These are phyloP conservation scores for Neofusicoccum cordaticola DNA, from an alignment of 2,329 filamentous ascomycete species.

Conservation along the genomic window DNA sequence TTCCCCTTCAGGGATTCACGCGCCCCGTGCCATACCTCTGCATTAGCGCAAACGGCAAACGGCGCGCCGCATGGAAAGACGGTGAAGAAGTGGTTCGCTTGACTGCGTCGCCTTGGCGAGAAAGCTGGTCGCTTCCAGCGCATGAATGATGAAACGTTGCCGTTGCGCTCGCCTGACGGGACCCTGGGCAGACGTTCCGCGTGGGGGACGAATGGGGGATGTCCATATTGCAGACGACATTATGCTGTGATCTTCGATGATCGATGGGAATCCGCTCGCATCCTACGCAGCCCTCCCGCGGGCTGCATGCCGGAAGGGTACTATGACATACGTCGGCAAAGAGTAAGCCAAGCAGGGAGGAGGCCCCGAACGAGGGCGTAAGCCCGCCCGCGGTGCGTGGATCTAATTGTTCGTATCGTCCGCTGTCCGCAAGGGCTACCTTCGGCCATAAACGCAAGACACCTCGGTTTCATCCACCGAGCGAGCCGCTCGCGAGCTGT, in stretches of 20 bases:
- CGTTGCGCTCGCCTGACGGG: slow-evolving; percentile 15
- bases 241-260: slow-evolving; percentile 19
- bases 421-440: slow-evolving; percentile 6
- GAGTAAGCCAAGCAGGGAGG: slow-evolving; percentile 8
- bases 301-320: slow-evolving; percentile 14
- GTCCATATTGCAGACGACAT: slow-evolving; percentile 14
- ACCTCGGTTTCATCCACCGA: slow-evolving; percentile 14
- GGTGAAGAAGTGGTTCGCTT: slow-evolving; percentile 15
- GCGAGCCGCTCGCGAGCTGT: slow-evolving; percentile 11
- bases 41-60: slow-evolving; percentile 16
- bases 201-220: slow-evolving; percentile 16
- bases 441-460: slow-evolving; percentile 14
- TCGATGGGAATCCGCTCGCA: slow-evolving; percentile 15
- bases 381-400: slow-evolving; percentile 7
- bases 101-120: slow-evolving; percentile 5
- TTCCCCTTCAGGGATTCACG: slow-evolving; percentile 11
- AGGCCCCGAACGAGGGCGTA: slow-evolving; percentile 4
- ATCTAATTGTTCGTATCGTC: slow-evolving; percentile 14
- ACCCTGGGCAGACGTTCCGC: slow-evolving; percentile 14
- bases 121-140: slow-evolving; percentile 12
- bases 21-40: slow-evolving; percentile 17
- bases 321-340: slow-evolving; percentile 7
- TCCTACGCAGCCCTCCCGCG: slow-evolving; percentile 15
- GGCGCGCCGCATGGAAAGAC: slow-evolving; percentile 16
- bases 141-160: slow-evolving; percentile 17